Conservation (phyloP, 352 stramenopile genomes). For the Globisporangium radiosum region DNA sequence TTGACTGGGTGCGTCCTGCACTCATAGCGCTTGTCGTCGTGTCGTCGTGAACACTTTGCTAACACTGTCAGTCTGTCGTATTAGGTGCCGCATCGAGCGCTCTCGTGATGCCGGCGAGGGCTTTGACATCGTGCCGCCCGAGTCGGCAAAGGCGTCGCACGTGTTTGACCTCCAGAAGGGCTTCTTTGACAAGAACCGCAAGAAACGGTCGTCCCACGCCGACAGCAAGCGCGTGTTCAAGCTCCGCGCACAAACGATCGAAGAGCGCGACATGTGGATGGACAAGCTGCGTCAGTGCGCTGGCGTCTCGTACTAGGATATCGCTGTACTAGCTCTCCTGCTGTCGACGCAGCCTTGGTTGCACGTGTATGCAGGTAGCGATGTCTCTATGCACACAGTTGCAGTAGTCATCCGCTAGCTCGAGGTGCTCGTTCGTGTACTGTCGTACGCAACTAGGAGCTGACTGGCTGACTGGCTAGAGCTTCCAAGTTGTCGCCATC, state of each 20-base stretch:
- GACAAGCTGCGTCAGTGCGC: constrained; percentile 56
- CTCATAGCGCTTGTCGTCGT: background rate
- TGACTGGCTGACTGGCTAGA: too few relatives aligned
- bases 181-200: constrained; percentile 77
- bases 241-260: constrained; percentile 73
- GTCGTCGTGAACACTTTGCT: background rate
- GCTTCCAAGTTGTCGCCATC: too few relatives aligned
- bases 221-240: constrained; percentile 80
- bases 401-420: background rate
- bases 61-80: background rate
- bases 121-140: constrained; percentile 70
- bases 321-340: too few relatives aligned
- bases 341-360: too few relatives aligned
- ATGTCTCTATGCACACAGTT: background rate
- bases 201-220: constrained; percentile 58
- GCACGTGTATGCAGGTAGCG: background rate
- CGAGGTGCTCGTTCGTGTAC: too few relatives aligned
- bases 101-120: constrained; percentile 75
- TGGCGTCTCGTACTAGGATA: constrained; percentile 24
- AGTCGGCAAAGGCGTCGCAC: constrained; percentile 39
- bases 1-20: constrained; percentile 51
- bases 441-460: too few relatives aligned
- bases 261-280: constrained; percentile 81
- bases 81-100: constrained; percentile 63
- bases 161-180: constrained; percentile 73